Evolutionary conservation across 768 basidiomycete genomes (phyloP), one percentile per base, ranked within the genome.

Genomic region (Boletus sensibilis): DNA sequence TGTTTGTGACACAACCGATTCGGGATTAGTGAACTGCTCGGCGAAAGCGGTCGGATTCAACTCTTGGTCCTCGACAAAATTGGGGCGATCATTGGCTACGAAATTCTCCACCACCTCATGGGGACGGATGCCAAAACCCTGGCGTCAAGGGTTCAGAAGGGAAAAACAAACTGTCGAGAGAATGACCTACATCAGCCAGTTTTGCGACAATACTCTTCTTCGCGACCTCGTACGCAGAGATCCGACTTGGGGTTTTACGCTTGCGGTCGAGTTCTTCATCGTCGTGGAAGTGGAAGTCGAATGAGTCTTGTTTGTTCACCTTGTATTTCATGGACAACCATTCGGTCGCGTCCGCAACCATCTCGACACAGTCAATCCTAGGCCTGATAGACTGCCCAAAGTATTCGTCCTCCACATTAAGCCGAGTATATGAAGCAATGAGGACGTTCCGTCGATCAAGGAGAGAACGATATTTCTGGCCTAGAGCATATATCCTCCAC

Each of bases 401-500:
- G 66, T 94, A 93, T 41, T 83, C 78, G 64, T 94, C 92, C 35
- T 78, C 74, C 44, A 85, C 75, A 40, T 82, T 82, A 23, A 96
- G 78, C 31, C 88, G 84, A 41, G 78, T 71, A 73, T 91, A 96
- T 5, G 86, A 82, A 10, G 79, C 70, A 3, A 78, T 71, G 25
- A 98, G 74, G 3, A 83, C 81, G 16, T 78, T 77, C 53, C 82
- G 82, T 37, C 95, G 81, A 63, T 94, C 90, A 42, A 87, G 72
- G 45, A 98, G 78, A 2, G 94, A 92, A 50, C 94, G 84, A 68
- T 90, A 98, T 65, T 90, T 92, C 70, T 92, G 86, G 10, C 94
- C 94, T 10, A 98, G 79, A n/a, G 81, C 67, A 59, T 92, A 87
- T 56, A 98, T 86, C n/a, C 85, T 82, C 97, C 97, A 99, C 9